These are phyloP conservation scores for Xylariaceae sp. DNA, from an alignment of 2,329 filamentous ascomycete species.

Conservation along the genomic window DNA sequence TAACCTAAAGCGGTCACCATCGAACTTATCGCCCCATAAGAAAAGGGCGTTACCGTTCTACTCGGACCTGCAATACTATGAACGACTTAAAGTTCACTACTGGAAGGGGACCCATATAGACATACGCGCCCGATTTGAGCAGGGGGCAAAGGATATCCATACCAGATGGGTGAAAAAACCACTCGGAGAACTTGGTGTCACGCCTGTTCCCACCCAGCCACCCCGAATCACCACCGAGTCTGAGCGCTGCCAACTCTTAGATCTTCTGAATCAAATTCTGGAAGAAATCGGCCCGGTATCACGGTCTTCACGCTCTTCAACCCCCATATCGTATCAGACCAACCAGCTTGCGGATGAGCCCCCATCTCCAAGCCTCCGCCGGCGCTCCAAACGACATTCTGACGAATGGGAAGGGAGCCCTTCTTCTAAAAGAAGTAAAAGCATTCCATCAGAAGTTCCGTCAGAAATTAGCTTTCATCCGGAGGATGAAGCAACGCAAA, in stretches of 20 bases:
- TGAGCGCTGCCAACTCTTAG: conserved; percentile 30
- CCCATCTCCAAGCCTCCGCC: conserved; percentile 16
- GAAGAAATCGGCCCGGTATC: conserved; percentile 20
- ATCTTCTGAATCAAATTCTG: conserved; percentile 27
- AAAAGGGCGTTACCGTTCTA: conserved; percentile 23
- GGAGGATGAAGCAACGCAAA: conserved; percentile 22
- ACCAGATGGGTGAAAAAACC: conserved; percentile 36
- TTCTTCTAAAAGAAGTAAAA: conserved; percentile 28
- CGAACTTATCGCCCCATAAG: conserved; percentile 24
- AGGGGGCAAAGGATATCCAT: conserved; percentile 29
- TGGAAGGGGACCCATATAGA: conserved; percentile 20
- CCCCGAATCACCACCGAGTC: conserved; percentile 31
- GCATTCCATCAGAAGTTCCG: conserved; percentile 12
- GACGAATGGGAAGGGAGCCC: conserved; percentile 25
- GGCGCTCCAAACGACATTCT: conserved; percentile 30
- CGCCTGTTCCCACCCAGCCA: conserved; percentile 23
- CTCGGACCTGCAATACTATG: conserved; percentile 30
- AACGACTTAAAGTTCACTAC: conserved; percentile 29
- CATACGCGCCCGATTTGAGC: conserved; percentile 25
- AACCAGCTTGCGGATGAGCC: conserved; percentile 14
- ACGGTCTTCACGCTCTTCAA: conserved; percentile 7
- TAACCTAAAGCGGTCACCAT: conserved; percentile 29
- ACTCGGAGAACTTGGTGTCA: conserved; percentile 22
- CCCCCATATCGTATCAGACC: conserved; percentile 1
- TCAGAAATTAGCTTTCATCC: conserved; percentile 18